phyloP scores from a whole-genome alignment of 2,329 filamentous ascomycete genomes.

The Penicillium fuscoglaucum region DNA sequence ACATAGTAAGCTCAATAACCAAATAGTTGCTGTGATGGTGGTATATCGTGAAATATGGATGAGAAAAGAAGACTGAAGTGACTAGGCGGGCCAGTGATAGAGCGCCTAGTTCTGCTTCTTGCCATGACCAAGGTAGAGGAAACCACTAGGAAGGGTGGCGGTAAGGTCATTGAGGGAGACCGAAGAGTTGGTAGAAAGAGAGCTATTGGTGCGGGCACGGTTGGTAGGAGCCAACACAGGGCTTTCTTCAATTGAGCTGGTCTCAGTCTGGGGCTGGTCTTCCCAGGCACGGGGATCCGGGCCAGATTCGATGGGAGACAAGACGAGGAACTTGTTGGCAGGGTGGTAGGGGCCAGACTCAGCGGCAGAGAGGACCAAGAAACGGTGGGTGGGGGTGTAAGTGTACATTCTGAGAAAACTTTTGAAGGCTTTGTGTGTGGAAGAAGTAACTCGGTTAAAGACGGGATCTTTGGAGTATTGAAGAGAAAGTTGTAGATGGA shows the following conservation, averaged over 20 bases:
- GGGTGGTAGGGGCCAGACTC: slow-evolving; percentile 22
- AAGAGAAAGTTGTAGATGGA: background rate
- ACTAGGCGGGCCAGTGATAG: slow-evolving; percentile 9
- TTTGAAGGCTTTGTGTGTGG: background rate
- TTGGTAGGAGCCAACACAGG: slow-evolving; percentile 13
- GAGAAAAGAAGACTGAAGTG: background rate
- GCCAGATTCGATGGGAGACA: slow-evolving; percentile 34
- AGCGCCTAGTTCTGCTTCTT: slow-evolving; percentile 15
- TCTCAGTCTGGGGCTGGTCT: slow-evolving; percentile 19
- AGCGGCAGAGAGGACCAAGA: slow-evolving; percentile 32
- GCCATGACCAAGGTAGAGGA: slow-evolving; percentile 32
- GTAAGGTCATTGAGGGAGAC: slow-evolving; percentile 17
- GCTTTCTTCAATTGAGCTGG: slow-evolving; percentile 7
- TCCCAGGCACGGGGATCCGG: slow-evolving; percentile 26
- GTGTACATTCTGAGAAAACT: slow-evolving; percentile 32
- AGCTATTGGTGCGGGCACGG: slow-evolving; percentile 31
- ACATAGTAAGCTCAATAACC: slow-evolving; percentile 1
- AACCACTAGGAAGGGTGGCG: slow-evolving; percentile 24
- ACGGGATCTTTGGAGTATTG: slow-evolving; percentile 4
- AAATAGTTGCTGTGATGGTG: slow-evolving; percentile 17
- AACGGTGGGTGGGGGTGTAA: slow-evolving; percentile 31
- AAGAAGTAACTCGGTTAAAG: slow-evolving; percentile 7
- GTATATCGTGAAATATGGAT: slow-evolving; percentile 10
- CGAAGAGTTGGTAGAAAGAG: slow-evolving; percentile 26
- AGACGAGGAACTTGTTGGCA: slow-evolving; percentile 27